These are phyloP conservation scores for Penicillium sp. DNA, from an alignment of 2,329 filamentous ascomycete species.

Conservation along the genomic window DNA sequence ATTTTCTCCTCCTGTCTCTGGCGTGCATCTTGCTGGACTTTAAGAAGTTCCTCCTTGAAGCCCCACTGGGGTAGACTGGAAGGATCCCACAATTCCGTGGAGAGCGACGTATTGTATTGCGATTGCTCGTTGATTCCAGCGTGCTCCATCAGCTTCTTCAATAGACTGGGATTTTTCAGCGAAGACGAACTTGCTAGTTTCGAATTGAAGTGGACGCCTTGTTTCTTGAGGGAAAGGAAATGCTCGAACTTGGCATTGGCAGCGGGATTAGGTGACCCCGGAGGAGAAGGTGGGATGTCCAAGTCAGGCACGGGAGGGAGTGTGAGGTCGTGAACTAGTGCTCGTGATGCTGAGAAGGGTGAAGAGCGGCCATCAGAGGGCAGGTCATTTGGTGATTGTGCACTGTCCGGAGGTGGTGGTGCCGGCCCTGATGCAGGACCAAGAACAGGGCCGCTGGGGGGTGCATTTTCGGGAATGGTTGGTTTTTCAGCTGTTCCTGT, in stretches of 20 bases:
- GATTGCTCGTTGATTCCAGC: slow-evolving; percentile 58
- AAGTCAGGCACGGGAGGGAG: slow-evolving; percentile 51
- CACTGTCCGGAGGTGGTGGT: slow-evolving; percentile 33
- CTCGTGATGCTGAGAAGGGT: slow-evolving; percentile 54
- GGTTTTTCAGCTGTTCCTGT: not conserved
- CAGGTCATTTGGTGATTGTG: slow-evolving; percentile 15
- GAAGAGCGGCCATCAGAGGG: slow-evolving; percentile 40
- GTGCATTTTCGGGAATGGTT: slow-evolving; percentile 11
- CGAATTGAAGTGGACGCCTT: slow-evolving; percentile 67
- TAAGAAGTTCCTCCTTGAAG: slow-evolving; percentile 53
- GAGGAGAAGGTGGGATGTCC: slow-evolving; percentile 51
- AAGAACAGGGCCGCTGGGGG: slow-evolving; percentile 37
- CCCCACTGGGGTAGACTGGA: slow-evolving; percentile 46
- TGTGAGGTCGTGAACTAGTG: slow-evolving; percentile 61
- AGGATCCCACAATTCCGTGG: slow-evolving; percentile 46
- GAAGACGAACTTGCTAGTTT: slow-evolving; percentile 61
- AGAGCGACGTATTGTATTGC: slow-evolving; percentile 58
- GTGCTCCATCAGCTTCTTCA: slow-evolving; percentile 62
- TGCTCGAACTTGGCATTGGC: slow-evolving; percentile 62
- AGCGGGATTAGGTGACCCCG: slow-evolving; percentile 48
- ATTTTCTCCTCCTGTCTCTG: slow-evolving; percentile 41
- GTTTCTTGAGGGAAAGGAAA: slow-evolving; percentile 65
- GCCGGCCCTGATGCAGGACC: slow-evolving; percentile 45
- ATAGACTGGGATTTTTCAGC: slow-evolving; percentile 62
- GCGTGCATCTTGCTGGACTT: slow-evolving; percentile 44